Conservation (phyloP, 2,329 filamentous ascomycete genomes). For the Fusarium protoensiforme region DNA sequence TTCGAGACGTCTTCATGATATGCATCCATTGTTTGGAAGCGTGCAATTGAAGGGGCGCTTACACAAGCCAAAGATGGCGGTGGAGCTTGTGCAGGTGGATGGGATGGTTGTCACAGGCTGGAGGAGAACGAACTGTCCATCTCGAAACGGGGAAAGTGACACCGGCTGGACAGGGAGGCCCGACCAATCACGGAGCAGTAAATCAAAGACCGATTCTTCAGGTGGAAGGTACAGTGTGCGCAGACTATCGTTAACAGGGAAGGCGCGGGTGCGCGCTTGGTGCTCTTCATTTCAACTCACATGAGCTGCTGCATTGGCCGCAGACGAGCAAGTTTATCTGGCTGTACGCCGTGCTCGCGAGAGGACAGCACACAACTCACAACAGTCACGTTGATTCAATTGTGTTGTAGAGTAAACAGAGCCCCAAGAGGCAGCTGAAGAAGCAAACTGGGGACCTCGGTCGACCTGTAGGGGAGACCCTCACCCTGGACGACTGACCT, state of each 20-base stretch:
- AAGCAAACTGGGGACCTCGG: conserved; percentile 1
- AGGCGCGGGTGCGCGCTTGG: conserved; percentile 15
- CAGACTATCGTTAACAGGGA: conserved; percentile 14
- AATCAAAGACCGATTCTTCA: conserved; percentile 20
- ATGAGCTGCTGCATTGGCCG: neutral
- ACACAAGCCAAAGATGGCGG: conserved; percentile 25
- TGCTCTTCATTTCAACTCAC: conserved; percentile 2
- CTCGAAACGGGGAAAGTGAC: conserved; percentile 30
- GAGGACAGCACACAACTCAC: neutral
- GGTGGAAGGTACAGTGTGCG: neutral
- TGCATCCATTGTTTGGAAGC: neutral
- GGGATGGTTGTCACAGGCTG: conserved; percentile 15
- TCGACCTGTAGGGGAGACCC: neutral
- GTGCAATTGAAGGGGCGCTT: conserved; percentile 16
- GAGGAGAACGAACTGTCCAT: conserved; percentile 20
- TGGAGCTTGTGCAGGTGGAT: conserved; percentile 22
- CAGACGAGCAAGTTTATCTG: too few relatives aligned
- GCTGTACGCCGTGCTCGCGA: too few relatives aligned
- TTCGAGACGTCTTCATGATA: conserved; percentile 21
- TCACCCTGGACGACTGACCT: neutral
- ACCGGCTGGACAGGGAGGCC: conserved; percentile 6
- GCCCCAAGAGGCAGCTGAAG: conserved; percentile 20
- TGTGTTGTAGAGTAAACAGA: neutral
- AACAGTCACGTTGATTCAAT: neutral
- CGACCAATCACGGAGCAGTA: conserved; percentile 16